Base-by-base conservation (phyloP, 257 asterid genomes). In the Rehmannia glutinosa region DNA sequence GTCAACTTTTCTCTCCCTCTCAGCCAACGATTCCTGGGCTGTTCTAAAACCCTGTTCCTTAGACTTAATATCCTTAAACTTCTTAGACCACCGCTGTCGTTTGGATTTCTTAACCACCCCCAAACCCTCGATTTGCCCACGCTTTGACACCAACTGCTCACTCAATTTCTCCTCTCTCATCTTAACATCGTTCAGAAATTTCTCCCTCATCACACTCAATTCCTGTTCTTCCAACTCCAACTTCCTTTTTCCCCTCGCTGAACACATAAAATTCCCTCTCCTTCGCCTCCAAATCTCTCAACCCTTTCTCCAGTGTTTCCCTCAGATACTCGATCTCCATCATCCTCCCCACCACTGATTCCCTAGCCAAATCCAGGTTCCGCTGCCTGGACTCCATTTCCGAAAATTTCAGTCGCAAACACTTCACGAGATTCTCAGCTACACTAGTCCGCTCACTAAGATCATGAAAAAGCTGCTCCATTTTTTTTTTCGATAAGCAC, bases 1-100 rank as follows among this genome's bases (percentile, higher is more conserved):
- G 19, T 25, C 23, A 27, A 73, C 41, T 36, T 66, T 70, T 47
- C 65, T 50, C 81, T 79, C 71, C 69, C 23, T 69, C 73, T 54
- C 72, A 4, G 50, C 61, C 72, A 78, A 60, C 15, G 28, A 57
- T 32, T 69, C 70, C 25, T 25, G 21, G 0, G 39, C 76, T 12
- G 47, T 42, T 25, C 24, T 56, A 6, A 69, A 19, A 13, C 24
- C 30, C 65, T 27, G 69, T 11, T 56, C 50, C 5, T 51, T 51
- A 13, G 41, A 16, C 70, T 70, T 66, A 2, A 74, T 61, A 35
- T 39, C 67, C 51, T n/a, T 24, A 73, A 61, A 38, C 74, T 38
- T 69, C 73, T 47, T 28, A 10, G 41, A 6, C 13, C 35, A 53
- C 59, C 23, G 28, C 43, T 41, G 35, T 20, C 58, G 41, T 41